Evolutionary conservation across 2,329 filamentous ascomycete genomes (phyloP).

Genomic region (Aureobasidium zeae): DNA sequence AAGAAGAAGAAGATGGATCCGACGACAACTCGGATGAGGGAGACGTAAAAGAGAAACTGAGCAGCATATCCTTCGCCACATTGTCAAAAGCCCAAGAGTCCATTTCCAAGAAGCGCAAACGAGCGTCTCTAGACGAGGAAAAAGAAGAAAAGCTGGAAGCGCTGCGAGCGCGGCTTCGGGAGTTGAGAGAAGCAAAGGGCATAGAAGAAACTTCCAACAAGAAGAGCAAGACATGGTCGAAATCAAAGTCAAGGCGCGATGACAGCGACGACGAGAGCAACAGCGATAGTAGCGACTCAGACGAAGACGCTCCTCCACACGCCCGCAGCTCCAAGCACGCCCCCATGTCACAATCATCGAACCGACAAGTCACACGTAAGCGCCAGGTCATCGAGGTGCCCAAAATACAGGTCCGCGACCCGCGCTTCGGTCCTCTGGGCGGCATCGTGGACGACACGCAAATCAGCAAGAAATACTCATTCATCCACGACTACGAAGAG

Average conservation of each 20-base stretch:
- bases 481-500: slow-evolving; percentile 76
- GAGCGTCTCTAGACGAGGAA: slow-evolving; percentile 31
- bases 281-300: slow-evolving; percentile 17
- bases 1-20: slow-evolving; percentile 18
- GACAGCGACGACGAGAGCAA: slow-evolving; percentile 16
- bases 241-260: slow-evolving; percentile 1
- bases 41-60: slow-evolving; percentile 39
- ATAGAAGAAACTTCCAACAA: slow-evolving; percentile 22
- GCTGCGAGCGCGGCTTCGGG: slow-evolving; percentile 35
- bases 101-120: slow-evolving; percentile 41
- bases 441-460: slow-evolving; percentile 43
- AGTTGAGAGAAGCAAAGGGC: slow-evolving; percentile 35
- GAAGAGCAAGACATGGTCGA: slow-evolving; percentile 4
- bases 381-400: slow-evolving; percentile 58
- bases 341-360: slow-evolving; percentile 71
- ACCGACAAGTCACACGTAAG: slow-evolving; percentile 70
- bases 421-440: slow-evolving; percentile 67
- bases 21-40: slow-evolving; percentile 24
- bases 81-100: slow-evolving; percentile 75
- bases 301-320: slow-evolving; percentile 28
- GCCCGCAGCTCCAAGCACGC: slow-evolving; percentile 73
- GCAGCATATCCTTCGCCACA: slow-evolving; percentile 75
- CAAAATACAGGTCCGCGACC: slow-evolving; percentile 62
- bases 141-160: slow-evolving; percentile 38
- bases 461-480: slow-evolving; percentile 67